Conservation (phyloP, 2,329 filamentous ascomycete species). For the Samsoniella hepiali region DNA sequence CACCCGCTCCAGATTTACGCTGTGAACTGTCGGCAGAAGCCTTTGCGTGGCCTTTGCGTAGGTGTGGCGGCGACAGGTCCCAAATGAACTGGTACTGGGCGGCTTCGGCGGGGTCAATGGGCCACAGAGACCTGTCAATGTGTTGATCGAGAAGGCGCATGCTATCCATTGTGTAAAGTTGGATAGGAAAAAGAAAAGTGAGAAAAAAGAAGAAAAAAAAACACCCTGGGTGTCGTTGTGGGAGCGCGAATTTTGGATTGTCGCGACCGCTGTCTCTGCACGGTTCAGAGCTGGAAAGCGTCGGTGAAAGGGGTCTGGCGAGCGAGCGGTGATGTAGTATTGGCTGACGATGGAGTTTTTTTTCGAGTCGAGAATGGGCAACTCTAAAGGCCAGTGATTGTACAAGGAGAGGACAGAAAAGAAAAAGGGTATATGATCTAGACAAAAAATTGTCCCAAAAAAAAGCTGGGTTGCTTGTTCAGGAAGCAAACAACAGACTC, state of each 20-base stretch:
- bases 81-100: slow-evolving; percentile 12
- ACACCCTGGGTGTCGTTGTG: not conserved
- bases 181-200: too few relatives aligned
- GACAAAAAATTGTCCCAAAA: not conserved
- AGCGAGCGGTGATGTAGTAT: not conserved
- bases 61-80: not conserved
- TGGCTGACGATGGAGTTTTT: too few relatives aligned
- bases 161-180: not conserved
- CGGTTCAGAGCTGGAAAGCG: not conserved
- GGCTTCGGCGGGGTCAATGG: slow-evolving; percentile 9
- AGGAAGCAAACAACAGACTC: not conserved
- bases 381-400: too few relatives aligned
- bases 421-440: not conserved
- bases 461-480: not conserved
- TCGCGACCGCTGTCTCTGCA: too few relatives aligned
- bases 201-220: too few relatives aligned
- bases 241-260: not conserved
- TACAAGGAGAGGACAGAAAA: not conserved
- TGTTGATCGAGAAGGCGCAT: slow-evolving; percentile 15
- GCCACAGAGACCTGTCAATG: slow-evolving; percentile 9
- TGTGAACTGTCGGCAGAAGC: too few relatives aligned
- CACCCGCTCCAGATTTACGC: too few relatives aligned
- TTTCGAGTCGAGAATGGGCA: too few relatives aligned
- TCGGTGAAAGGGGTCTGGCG: not conserved
- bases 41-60: not conserved